Conservation (phyloP, 164 flowering plant genomes). For the Buxus sempervirens region DNA sequence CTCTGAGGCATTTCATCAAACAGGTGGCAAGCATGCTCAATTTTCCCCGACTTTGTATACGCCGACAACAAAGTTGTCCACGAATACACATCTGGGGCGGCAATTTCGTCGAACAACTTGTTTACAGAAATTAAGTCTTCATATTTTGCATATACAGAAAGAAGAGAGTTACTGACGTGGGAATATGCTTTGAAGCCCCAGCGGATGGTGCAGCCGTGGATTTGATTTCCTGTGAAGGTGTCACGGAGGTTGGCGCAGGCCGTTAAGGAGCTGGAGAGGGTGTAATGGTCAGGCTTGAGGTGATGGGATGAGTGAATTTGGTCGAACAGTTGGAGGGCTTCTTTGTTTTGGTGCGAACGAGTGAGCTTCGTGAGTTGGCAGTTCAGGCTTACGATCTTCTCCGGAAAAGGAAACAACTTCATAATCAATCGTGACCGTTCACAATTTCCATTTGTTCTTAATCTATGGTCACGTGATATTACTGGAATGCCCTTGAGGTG, state of each 20-base stretch:
- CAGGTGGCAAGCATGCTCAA: constrained; percentile 35
- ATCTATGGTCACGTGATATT: too few relatives aligned
- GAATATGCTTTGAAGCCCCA: constrained; percentile 40
- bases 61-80: constrained; percentile 66
- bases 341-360: constrained; percentile 32
- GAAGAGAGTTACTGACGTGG: constrained; percentile 59
- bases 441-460: too few relatives aligned
- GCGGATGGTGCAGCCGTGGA: constrained; percentile 43
- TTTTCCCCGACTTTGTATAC: constrained; percentile 41
- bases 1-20: constrained; percentile 46
- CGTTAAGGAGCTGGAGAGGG: constrained; percentile 55
- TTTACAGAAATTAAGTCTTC: constrained; percentile 38
- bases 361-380: constrained; percentile 34
- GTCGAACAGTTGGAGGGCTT: constrained; percentile 48
- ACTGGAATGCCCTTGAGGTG: neutral
- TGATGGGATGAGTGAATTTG: constrained; percentile 47
- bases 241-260: constrained; percentile 49
- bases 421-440: neutral
- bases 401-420: constrained; percentile 7
- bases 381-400: constrained; percentile 38
- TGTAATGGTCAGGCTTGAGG: constrained; percentile 60
- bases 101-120: constrained; percentile 47
- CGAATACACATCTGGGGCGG: constrained; percentile 61
- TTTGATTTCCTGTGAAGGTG: constrained; percentile 38
- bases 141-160: constrained; percentile 54